Evolutionary conservation across 129 eudicot species (phyloP).

Genomic region (sunflower (Helianthus annuus)): DNA sequence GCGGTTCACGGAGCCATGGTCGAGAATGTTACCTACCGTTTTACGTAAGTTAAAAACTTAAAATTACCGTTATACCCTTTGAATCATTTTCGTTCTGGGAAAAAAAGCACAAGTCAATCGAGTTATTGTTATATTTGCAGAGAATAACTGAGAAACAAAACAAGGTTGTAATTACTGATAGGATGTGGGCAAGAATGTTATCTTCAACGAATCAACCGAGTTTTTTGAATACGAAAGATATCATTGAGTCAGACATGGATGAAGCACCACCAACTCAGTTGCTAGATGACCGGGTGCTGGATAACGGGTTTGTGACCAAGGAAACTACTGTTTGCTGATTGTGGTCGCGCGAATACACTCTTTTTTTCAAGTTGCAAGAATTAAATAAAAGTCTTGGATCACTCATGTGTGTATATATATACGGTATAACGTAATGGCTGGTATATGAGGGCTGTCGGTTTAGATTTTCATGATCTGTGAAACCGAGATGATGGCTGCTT

Average conservation of each 20-base stretch:
- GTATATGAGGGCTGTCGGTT: conserved; percentile 19
- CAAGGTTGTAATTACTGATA: conserved; percentile 86
- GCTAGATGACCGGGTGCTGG: conserved; percentile 26
- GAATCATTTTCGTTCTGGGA: neutral
- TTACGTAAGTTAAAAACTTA: conserved; percentile 48
- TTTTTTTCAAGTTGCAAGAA: neutral
- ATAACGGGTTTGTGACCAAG: conserved; percentile 27
- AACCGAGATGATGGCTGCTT: conserved; percentile 69
- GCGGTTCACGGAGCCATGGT: conserved; percentile 95
- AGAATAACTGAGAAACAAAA: conserved; percentile 68
- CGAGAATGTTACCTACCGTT: conserved; percentile 84
- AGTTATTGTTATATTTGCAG: conserved; percentile 40
- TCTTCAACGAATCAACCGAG: conserved; percentile 94
- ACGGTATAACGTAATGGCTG: neutral
- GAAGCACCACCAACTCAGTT: conserved; percentile 38
- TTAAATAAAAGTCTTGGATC: conserved; percentile 25
- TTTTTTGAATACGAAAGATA: conserved; percentile 44
- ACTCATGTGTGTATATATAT: conserved; percentile 10
- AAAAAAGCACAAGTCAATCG: neutral
- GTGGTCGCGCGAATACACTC: neutral
- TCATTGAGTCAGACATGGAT: conserved; percentile 34
- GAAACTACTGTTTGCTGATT: conserved; percentile 25
- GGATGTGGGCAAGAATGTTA: conserved; percentile 95
- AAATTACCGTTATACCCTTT: conserved; percentile 2
- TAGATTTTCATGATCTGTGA: conserved; percentile 31